Conservation (phyloP, 495 filamentous ascomycete species). For the Saxophila tyrrhenica region DNA sequence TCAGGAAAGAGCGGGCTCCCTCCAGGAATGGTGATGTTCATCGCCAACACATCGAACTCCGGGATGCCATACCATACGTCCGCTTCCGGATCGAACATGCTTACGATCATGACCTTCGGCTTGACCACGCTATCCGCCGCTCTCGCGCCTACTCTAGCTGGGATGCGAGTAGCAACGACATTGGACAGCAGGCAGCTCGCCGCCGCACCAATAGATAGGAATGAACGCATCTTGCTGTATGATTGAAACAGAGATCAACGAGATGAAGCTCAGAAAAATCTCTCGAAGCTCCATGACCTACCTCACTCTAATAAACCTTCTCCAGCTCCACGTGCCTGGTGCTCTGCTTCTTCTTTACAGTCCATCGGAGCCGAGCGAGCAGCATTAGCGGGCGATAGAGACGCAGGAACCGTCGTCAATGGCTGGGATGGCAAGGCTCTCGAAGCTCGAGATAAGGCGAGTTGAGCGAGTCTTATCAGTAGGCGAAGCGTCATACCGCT, state of each 20-base stretch:
- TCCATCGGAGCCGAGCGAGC: background rate
- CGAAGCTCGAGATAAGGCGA: background rate
- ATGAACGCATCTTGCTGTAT: conserved; percentile 6
- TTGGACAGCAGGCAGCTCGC: background rate
- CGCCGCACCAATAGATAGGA: background rate
- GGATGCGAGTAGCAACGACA: conserved; percentile 6
- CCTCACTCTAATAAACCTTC: no score
- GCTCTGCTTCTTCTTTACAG: background rate
- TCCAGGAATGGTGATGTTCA: conserved; percentile 43
- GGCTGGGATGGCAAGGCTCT: no score
- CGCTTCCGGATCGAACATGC: conserved; percentile 61
- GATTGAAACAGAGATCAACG: background rate
- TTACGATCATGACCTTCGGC: conserved; percentile 60
- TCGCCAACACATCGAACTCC: conserved; percentile 48
- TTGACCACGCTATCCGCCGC: conserved; percentile 26
- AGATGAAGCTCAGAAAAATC: no score
- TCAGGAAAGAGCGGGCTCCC: conserved; percentile 50
- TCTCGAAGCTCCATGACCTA: background rate
- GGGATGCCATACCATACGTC: conserved; percentile 54
- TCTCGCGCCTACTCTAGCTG: conserved; percentile 5
- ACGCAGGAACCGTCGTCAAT: background rate
- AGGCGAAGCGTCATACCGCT: background rate
- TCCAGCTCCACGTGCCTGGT: no score
- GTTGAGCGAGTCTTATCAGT: background rate
- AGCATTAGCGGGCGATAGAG: background rate